Percentiles rank a stretch among this genome's conserved stretches.
Conservation (phyloP, 306 rosid genomes). For the Arachis hypogaea region DNA sequence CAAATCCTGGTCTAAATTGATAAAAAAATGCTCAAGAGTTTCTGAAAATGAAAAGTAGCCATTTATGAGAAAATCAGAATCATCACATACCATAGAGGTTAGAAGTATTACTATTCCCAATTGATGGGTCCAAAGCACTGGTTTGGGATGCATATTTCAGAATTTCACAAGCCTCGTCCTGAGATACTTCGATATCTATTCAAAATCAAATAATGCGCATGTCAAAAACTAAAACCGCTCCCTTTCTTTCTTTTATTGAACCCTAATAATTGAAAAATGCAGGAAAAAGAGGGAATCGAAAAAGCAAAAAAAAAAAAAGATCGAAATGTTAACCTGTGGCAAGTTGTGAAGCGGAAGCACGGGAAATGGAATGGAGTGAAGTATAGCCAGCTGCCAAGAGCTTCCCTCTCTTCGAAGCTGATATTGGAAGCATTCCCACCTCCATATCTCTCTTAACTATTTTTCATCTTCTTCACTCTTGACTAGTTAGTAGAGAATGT, state of each 20-base stretch:
- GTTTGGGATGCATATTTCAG: conserved; percentile 56
- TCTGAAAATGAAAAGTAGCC: background rate
- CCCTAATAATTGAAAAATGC: background rate
- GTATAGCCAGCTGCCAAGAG: conserved; percentile 80
- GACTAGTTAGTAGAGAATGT: too few species aligned
- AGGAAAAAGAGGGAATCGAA: background rate
- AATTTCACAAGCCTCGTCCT: conserved; percentile 74
- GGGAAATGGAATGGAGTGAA: conserved; percentile 57
- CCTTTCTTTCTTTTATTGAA: too few species aligned
- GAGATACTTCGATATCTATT: conserved; percentile 66
- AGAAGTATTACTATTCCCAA: conserved; percentile 36
- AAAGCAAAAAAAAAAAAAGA: background rate
- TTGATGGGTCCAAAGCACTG: conserved; percentile 54
- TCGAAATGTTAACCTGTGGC: conserved; percentile 58
- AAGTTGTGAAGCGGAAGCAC: conserved; percentile 56
- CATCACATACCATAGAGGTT: conserved; percentile 57
- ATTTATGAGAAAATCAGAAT: background rate
- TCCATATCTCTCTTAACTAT: conserved; percentile 50
- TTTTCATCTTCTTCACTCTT: background rate
- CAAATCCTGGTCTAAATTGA: too few species aligned
- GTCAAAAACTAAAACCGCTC: background rate
- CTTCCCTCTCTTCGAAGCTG: conserved; percentile 79
- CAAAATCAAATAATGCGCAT: conserved; percentile 27
- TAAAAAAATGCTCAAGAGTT: too few species aligned
- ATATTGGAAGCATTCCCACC: conserved; percentile 79